A percentile compares a stretch with the other conserved stretches of the same genome.
phyloP scores from a whole-genome alignment of 805 yeast genomes.

The Pichia pseudocactophila region DNA sequence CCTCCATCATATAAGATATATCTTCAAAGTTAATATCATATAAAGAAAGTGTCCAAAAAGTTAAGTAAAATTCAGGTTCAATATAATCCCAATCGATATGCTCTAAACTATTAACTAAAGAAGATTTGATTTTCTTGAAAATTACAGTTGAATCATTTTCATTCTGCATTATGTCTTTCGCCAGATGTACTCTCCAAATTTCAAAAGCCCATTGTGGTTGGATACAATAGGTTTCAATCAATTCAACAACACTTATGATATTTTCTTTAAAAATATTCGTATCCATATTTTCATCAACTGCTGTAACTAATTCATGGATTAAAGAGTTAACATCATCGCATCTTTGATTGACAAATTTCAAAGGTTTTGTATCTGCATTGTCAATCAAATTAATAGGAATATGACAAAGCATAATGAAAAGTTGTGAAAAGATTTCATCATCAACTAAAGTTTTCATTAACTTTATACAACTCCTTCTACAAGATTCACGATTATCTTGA shows the following conservation, averaged over 20 bases:
- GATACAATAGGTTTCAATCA: constrained; percentile 36
- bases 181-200: constrained; percentile 54
- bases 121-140: constrained; percentile 10
- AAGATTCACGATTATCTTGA: constrained; percentile 45
- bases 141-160: constrained; percentile 13
- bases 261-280: constrained; percentile 23
- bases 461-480: constrained; percentile 38
- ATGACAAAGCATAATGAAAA: constrained; percentile 55
- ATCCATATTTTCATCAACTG: constrained; percentile 44
- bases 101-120: constrained; percentile 13
- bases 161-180: constrained; percentile 18
- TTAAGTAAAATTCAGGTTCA: constrained; percentile 37
- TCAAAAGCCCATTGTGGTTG: constrained; percentile 64
- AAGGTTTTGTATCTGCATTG: constrained; percentile 30
- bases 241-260: constrained; percentile 33
- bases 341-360: constrained; percentile 63
- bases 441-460: constrained; percentile 39
- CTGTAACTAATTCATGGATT: constrained; percentile 54
- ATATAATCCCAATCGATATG: constrained; percentile 23
- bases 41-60: constrained; percentile 68
- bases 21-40: constrained; percentile 58
- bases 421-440: constrained; percentile 44
- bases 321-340: constrained; percentile 65
- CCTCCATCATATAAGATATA: constrained; percentile 41
- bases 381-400: constrained; percentile 33